Evolutionary conservation across 495 filamentous ascomycete species (phyloP).

Genomic region (Xylaria cubensis): DNA sequence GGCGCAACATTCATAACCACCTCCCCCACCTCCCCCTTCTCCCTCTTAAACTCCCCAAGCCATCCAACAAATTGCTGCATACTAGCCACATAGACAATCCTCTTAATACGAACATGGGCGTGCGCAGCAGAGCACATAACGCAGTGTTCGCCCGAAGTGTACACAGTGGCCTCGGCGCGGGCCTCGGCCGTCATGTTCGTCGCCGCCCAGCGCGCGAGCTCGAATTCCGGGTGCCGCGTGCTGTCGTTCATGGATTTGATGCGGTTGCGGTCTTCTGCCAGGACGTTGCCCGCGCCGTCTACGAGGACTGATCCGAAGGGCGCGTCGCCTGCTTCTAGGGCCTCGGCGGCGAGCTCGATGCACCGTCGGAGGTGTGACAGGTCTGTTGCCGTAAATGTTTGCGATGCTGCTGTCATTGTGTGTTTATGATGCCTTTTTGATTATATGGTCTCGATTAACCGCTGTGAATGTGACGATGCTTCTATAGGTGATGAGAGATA

Average conservation of each 20-base stretch:
- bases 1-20: not conserved
- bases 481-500: not conserved
- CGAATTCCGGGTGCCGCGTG: conserved; percentile 33
- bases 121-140: conserved; percentile 45
- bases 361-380: conserved; percentile 9
- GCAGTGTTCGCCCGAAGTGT: conserved; percentile 49
- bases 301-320: conserved; percentile 40
- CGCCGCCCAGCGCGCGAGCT: conserved; percentile 31
- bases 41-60: conserved; percentile 19
- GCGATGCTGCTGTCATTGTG: conserved; percentile 7
- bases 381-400: not conserved
- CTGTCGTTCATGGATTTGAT: conserved; percentile 20
- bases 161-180: conserved; percentile 38
- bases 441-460: not conserved
- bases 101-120: conserved; percentile 38
- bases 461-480: not conserved
- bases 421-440: not conserved
- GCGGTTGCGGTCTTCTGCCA: conserved; percentile 32
- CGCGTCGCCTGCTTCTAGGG: conserved; percentile 41
- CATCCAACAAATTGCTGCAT: conserved; percentile 20
- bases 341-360: conserved; percentile 39
- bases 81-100: conserved; percentile 39
- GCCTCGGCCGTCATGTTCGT: conserved; percentile 35
- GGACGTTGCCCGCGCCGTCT: not conserved
- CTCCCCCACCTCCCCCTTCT: not conserved